A percentile compares a stretch with the other conserved stretches of the same genome.
phyloP scores from a whole-genome alignment of 2,329 filamentous ascomycete species.

The Didymella pomorum region DNA sequence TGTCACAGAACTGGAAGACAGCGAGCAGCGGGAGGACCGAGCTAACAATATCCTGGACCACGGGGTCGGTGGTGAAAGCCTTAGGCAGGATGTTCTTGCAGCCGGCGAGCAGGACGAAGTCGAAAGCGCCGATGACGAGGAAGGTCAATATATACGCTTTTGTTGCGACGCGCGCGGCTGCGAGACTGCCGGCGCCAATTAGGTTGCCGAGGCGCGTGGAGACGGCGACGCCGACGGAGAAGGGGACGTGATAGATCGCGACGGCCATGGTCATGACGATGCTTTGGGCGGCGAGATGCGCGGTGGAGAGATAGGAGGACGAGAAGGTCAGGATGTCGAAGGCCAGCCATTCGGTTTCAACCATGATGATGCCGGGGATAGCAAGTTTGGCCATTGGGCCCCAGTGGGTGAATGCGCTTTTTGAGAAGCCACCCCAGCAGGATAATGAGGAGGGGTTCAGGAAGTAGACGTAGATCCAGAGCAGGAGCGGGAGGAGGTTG shows the following conservation, averaged over 20 bases:
- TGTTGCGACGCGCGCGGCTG: slow-evolving; percentile 46
- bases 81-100: slow-evolving; percentile 44
- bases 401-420: slow-evolving; percentile 75
- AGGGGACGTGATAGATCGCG: slow-evolving; percentile 53
- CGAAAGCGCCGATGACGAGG: slow-evolving; percentile 45
- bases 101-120: slow-evolving; percentile 43
- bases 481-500: slow-evolving; percentile 57
- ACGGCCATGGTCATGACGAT: slow-evolving; percentile 48
- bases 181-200: slow-evolving; percentile 48
- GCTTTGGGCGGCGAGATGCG: slow-evolving; percentile 81
- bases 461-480: slow-evolving; percentile 58
- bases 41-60: slow-evolving; percentile 46
- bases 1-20: slow-evolving; percentile 51
- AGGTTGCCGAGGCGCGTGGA: slow-evolving; percentile 52
- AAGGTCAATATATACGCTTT: slow-evolving; percentile 46
- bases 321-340: slow-evolving; percentile 69
- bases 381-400: slow-evolving; percentile 86
- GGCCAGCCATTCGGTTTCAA: slow-evolving; percentile 69
- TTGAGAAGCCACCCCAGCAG: slow-evolving; percentile 78
- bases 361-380: slow-evolving; percentile 89
- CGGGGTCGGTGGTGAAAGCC: slow-evolving; percentile 47
- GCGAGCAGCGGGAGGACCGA: slow-evolving; percentile 48
- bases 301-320: slow-evolving; percentile 79
- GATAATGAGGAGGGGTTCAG: slow-evolving; percentile 50
- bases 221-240: slow-evolving; percentile 51